phyloP scores from a whole-genome alignment of 768 basidiomycete genomes.

The Mycena vulgaris region DNA sequence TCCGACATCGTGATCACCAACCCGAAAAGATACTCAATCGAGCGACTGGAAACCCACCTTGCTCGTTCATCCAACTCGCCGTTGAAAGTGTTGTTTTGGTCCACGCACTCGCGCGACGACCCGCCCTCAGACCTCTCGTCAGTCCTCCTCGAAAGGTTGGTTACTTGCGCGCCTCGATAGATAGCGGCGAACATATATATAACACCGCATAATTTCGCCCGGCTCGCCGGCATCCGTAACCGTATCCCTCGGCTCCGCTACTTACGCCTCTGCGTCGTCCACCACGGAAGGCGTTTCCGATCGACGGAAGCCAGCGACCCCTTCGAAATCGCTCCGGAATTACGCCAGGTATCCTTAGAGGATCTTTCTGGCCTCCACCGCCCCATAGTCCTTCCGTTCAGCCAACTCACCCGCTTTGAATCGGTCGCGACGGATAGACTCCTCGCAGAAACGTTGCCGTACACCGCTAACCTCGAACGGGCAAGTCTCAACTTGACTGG shows the following conservation, averaged over 20 bases:
- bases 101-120: neutral
- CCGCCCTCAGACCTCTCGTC: neutral
- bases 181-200: slow-evolving; percentile 1
- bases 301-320: neutral
- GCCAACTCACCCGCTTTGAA: slow-evolving; percentile 10
- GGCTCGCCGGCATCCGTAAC: neutral
- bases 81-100: slow-evolving; percentile 14
- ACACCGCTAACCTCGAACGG: neutral
- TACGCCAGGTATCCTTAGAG: slow-evolving; percentile 19
- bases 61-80: slow-evolving; percentile 8
- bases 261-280: slow-evolving; percentile 9
- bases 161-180: slow-evolving; percentile 9
- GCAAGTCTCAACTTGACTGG: slow-evolving; percentile 8
- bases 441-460: neutral
- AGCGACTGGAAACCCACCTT: slow-evolving; percentile 9
- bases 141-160: neutral
- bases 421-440: rapidly evolving
- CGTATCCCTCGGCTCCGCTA: slow-evolving; percentile 10
- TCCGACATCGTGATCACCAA: slow-evolving; percentile 1
- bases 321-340: slow-evolving; percentile 24
- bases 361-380: slow-evolving; percentile 1
- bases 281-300: neutral
- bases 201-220: neutral
- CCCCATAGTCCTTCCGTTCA: slow-evolving; percentile 1
- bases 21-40: neutral